Evolutionary conservation across 257 asterid genomes (phyloP).

Genomic region (Rauvolfia tetraphylla): DNA sequence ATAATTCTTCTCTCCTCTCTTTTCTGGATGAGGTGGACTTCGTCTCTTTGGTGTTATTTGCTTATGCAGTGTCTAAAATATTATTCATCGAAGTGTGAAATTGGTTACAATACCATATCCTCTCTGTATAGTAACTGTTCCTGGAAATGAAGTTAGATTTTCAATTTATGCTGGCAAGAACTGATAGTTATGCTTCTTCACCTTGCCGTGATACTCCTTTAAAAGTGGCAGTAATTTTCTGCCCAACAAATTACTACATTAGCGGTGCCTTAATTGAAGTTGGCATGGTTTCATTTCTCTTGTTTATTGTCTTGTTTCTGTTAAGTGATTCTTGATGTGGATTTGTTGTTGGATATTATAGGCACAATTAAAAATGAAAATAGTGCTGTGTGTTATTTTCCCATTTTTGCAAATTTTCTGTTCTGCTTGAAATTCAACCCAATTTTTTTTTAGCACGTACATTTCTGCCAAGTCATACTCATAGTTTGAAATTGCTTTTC

Average conservation of each 20-base stretch:
- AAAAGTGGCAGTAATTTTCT: too few species aligned
- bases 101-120: not conserved
- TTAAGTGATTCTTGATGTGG: too few species aligned
- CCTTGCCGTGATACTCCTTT: too few species aligned
- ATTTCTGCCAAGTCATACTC: not conserved
- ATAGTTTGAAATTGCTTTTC: not conserved
- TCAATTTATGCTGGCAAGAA: not conserved
- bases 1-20: not conserved
- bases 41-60: not conserved
- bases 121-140: not conserved
- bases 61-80: not conserved
- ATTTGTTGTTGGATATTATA: too few species aligned
- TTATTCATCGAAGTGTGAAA: not conserved
- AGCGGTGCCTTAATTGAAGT: not conserved
- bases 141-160: not conserved
- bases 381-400: not conserved
- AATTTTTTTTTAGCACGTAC: not conserved
- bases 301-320: not conserved
- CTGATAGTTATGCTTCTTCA: not conserved
- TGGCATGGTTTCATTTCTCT: not conserved
- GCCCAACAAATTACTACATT: not conserved
- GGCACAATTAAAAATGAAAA: not conserved
- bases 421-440: not conserved
- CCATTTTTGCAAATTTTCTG: not conserved
- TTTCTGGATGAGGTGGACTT: not conserved